Evolutionary conservation across 805 yeast genomes (phyloP).

Genomic region (Kluyveromyces siamensis): DNA sequence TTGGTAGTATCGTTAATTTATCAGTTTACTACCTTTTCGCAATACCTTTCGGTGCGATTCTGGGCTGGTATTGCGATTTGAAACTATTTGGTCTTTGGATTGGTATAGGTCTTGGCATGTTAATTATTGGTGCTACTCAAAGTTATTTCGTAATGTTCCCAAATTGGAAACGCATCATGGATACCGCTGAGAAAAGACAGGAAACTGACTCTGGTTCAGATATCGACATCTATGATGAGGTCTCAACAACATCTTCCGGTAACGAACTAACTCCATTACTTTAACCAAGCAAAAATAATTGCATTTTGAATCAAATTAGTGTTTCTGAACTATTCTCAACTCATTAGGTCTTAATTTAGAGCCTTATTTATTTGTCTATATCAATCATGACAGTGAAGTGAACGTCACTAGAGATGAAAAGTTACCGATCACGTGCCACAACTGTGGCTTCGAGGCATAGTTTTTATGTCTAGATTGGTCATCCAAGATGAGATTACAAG

Average conservation of each 20-base stretch:
- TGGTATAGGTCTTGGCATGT: conserved; percentile 58
- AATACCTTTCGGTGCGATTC: conserved; percentile 50
- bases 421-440: not conserved
- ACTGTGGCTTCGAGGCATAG: conserved; percentile 2
- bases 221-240: conserved; percentile 1
- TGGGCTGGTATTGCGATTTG: conserved; percentile 44
- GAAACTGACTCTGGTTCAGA: conserved; percentile 23
- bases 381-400: not conserved
- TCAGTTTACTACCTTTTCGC: conserved; percentile 64
- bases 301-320: not conserved
- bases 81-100: conserved; percentile 65
- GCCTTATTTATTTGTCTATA: not conserved
- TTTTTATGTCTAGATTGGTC: not conserved
- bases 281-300: not conserved
- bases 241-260: not conserved
- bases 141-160: conserved; percentile 37
- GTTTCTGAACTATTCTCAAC: too few relatives aligned
- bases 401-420: not conserved
- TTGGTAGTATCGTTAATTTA: conserved; percentile 67
- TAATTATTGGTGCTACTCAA: conserved; percentile 42
- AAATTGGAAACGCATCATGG: conserved; percentile 46
- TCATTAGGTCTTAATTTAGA: not conserved
- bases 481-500: not conserved
- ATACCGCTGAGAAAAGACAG: conserved; percentile 34
- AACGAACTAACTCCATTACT: conserved; percentile 13